Evolutionary conservation across 2,329 filamentous ascomycete species (phyloP), one percentile per base, ranked within the genome.

Genomic region (Didymella segeticola): DNA sequence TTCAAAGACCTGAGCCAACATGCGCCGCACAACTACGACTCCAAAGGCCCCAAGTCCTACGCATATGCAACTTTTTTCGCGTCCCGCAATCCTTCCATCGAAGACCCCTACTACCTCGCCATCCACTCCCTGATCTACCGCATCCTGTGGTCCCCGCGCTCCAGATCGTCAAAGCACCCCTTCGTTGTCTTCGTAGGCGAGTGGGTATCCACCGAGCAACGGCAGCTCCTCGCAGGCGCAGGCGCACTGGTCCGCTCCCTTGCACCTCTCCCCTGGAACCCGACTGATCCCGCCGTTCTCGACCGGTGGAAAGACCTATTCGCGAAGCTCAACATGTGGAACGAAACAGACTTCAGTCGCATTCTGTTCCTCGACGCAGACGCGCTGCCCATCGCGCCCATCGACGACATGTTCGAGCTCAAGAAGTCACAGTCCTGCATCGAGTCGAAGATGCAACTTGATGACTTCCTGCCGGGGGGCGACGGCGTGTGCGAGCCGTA

Each of bases 241-340:
- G 71, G 71, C 14, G 71, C 71, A 14, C 33, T 73, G 0, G 69
- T 74, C 1, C 68, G 68, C 17, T 69, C 73, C 38, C 69, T 74
- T 11, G 45, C 54, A 1, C 60, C 67, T 2, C 41, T 73, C 0
- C 54, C 63, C 10, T 73, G 69, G 68, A 58, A 65, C 8, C 68
- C 68, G 20, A 63, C 67, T 17, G 56, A 59, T 4, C 27, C 50
- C 1, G 62, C 61, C 9, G 56, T 66, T 7, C 60, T 66, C 27
- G 47, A 56, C 17, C 60, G 72, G 2, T 73, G 70, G 68, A 67
- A 63, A 46, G 69, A 74, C 37, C 67, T 73, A 3, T 74, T 74
- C 47, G 66, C 70, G 5, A 74, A 74, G 38, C 61, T 74, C 15
- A 62, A 73, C 55, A 73, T 74, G 68, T 74, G 69, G 70, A 63